These are phyloP conservation scores for Neurospora crassa DNA, from an alignment of 2,329 filamentous ascomycete genomes.

Conservation along the genomic window DNA sequence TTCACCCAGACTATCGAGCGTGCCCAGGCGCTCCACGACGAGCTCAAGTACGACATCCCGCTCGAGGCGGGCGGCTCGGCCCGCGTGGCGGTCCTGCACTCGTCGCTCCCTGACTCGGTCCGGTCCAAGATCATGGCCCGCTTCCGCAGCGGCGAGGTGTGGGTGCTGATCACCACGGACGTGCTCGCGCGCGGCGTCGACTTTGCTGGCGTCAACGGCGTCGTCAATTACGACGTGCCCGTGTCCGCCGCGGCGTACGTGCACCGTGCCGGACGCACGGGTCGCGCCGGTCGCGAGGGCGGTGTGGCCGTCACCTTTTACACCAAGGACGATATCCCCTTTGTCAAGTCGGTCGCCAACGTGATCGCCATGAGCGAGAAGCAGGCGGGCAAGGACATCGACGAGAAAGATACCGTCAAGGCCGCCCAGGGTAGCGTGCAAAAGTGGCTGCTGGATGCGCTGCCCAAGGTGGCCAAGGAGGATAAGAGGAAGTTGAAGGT, in stretches of 20 bases:
- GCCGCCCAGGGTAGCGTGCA: conserved; percentile 42
- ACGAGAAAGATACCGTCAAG: conserved; percentile 37
- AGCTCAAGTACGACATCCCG: conserved; percentile 91
- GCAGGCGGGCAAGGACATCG: conserved; percentile 43
- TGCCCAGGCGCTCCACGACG: conserved; percentile 76
- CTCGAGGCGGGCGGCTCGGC: conserved; percentile 74
- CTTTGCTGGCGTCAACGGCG: conserved; percentile 88
- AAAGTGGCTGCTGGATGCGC: conserved; percentile 78
- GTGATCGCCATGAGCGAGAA: conserved; percentile 79
- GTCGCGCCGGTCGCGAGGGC: conserved; percentile 75
- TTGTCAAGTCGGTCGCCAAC: conserved; percentile 83
- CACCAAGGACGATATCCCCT: conserved; percentile 87
- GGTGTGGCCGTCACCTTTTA: conserved; percentile 91
- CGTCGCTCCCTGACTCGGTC: conserved; percentile 66
- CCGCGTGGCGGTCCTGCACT: conserved; percentile 84
- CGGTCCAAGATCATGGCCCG: conserved; percentile 76
- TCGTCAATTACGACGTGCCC: conserved; percentile 96
- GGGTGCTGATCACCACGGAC: conserved; percentile 94
- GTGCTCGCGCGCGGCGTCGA: conserved; percentile 86
- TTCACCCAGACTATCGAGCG: conserved; percentile 95
- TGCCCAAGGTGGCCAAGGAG: conserved; percentile 76
- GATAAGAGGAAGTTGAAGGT: conserved; percentile 76
- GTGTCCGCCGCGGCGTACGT: conserved; percentile 86
- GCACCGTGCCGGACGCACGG: conserved; percentile 86
- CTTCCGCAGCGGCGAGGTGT: conserved; percentile 87